Percentiles rank a stretch among this genome's conserved stretches.
Evolutionary conservation across 1,284 basidiomycete species (phyloP).

Genomic region (Tetrapyrgos nigripes): DNA sequence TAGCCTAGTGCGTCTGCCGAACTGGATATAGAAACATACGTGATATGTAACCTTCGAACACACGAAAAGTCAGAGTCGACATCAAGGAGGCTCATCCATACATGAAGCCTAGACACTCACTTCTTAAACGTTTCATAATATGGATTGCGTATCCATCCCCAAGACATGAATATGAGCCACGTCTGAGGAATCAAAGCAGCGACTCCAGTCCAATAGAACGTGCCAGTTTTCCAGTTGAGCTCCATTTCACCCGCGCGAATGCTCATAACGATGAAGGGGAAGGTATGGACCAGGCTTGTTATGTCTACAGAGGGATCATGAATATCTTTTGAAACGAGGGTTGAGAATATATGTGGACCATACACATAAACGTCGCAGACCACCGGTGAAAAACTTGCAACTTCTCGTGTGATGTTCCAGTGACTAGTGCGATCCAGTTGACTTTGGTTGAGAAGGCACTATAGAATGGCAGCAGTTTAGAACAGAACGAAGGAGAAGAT

Average conservation of each 20-base stretch:
- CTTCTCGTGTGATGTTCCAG: constrained; percentile 50
- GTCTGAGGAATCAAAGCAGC: constrained; percentile 44
- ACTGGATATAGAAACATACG: constrained; percentile 15
- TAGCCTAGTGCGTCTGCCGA: too few relatives aligned
- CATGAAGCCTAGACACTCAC: constrained; percentile 17
- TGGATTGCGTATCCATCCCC: constrained; percentile 39
- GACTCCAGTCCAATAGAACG: constrained; percentile 44
- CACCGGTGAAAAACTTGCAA: constrained; percentile 52
- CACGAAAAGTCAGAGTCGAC: too few relatives aligned
- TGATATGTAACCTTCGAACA: constrained; percentile 27
- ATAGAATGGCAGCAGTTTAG: not conserved
- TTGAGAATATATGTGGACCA: constrained; percentile 10
- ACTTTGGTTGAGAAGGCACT: constrained; percentile 47
- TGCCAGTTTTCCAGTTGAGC: constrained; percentile 21
- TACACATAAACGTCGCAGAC: constrained; percentile 43
- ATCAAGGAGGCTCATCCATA: not conserved
- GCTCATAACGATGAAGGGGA: constrained; percentile 38
- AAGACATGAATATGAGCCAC: constrained; percentile 36
- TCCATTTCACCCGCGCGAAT: constrained; percentile 30
- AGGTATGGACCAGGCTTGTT: constrained; percentile 43
- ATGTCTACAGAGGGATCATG: constrained; percentile 28
- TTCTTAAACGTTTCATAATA: constrained; percentile 50
- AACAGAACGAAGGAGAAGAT: not conserved
- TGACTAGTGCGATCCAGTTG: constrained; percentile 44
- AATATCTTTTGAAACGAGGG: not conserved